Evolutionary conservation across 2,329 filamentous ascomycete species (phyloP), one percentile per base, ranked within the genome.

Genomic region (Aureobasidium pullulans): DNA sequence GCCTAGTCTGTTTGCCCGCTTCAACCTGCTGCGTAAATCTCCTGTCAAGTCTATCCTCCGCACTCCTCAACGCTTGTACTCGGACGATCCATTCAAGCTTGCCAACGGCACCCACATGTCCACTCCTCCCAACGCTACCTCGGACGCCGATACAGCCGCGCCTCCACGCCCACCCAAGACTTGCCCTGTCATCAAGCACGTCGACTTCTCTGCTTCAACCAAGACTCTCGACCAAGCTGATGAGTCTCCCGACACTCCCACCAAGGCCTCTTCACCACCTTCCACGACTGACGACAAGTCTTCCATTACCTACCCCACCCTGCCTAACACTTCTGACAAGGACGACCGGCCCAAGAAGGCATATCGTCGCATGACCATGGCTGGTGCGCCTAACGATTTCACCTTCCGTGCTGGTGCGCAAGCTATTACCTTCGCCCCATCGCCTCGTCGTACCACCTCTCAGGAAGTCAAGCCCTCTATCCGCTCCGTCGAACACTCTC

Each of bases 101-200:
- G 83, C 82, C 40, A 79, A 81, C 13, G 83, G 82, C 31, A 85
- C 83, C 6, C 82, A 85, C 64, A 67, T 79, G 61, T 68, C 73
- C 4, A 77, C 77, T 15, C 77, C 78, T 7, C 68, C 68, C 5
- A 68, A 69, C 40, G 48, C 62, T 28, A 61, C 57, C 16, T 23
- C 44, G 2, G 37, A 50, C 37, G 19, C 23, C 19, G 54, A 57
- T 11, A 43, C 60, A 52, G 32, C 39, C 46, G 69, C 85, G 34
- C 80, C 80, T 54, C 57, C 19, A 39, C 60, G 69, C 3, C 70
- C 71, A 29, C 74, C 84, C 58, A 85, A 84, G 5, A 90, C 87
- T 1, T 88, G 87, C 7, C 85, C 85, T 34, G 81, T 85, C 28
- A 88, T 85, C 71, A 96, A 95, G 76, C 86, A 83, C 59, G 89